Percentiles rank a stretch among this genome's conserved stretches.
phyloP scores from a whole-genome alignment of 2,329 filamentous ascomycete genomes.

The Thielaviopsis punctulata region DNA sequence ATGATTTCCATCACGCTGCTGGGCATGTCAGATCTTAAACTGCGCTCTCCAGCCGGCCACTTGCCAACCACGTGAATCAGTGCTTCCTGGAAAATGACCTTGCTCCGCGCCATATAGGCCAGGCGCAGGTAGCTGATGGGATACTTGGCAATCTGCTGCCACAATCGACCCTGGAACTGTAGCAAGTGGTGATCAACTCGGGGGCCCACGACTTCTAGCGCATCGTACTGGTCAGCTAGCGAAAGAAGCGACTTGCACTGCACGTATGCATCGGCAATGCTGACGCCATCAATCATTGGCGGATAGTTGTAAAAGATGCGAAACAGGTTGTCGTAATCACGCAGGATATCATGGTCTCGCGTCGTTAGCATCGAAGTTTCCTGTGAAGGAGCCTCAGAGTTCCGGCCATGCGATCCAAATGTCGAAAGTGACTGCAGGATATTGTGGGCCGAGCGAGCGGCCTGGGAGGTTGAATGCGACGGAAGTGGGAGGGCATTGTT shows the following conservation, averaged over 20 bases:
- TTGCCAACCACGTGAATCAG: constrained; percentile 88
- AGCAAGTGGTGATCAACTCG: constrained; percentile 86
- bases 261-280: constrained; percentile 82
- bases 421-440: constrained; percentile 20
- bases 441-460: not conserved
- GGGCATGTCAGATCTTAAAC: constrained; percentile 57
- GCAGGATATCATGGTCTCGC: constrained; percentile 57
- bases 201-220: constrained; percentile 69
- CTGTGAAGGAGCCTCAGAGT: constrained; percentile 22
- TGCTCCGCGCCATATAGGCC: constrained; percentile 68
- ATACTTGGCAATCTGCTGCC: constrained; percentile 95
- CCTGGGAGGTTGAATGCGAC: not conserved
- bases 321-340: constrained; percentile 91
- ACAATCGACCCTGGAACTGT: constrained; percentile 76
- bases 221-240: constrained; percentile 89
- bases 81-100: constrained; percentile 72
- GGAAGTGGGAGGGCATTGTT: not conserved
- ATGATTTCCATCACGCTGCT: constrained; percentile 71
- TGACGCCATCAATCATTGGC: constrained; percentile 64
- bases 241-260: constrained; percentile 82
- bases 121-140: constrained; percentile 82
- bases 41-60: constrained; percentile 69
- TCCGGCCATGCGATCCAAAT: constrained; percentile 37
- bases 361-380: constrained; percentile 29
- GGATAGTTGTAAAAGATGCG: constrained; percentile 91